Percentiles rank a stretch among this genome's conserved stretches.
Conservation (phyloP, 495 filamentous ascomycete genomes). For the Podospora tetraspora region DNA sequence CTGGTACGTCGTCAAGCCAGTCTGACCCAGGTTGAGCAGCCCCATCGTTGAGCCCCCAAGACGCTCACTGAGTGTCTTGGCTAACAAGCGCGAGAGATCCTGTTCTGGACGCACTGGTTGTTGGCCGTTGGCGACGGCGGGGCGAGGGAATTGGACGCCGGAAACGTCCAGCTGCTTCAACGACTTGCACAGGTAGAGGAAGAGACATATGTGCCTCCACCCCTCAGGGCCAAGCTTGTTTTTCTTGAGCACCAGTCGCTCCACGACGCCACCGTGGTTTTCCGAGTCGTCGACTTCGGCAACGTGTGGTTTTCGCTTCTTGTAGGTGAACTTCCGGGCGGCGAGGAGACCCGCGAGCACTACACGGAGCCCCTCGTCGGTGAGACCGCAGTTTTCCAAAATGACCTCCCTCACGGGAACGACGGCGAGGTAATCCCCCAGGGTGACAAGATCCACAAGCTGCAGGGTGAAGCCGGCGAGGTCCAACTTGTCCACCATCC, state of each 20-base stretch:
- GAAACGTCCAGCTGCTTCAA: conserved; percentile 83
- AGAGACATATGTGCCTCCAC: conserved; percentile 87
- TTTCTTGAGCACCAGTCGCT: conserved; percentile 85
- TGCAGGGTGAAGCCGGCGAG: conserved; percentile 79
- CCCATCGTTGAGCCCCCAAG: conserved; percentile 71
- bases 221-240: conserved; percentile 83
- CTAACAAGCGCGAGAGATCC: conserved; percentile 48
- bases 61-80: conserved; percentile 69
- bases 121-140: conserved; percentile 10
- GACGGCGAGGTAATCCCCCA: conserved; percentile 90
- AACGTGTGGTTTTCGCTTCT: conserved; percentile 38
- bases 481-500: conserved; percentile 74
- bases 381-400: conserved; percentile 79
- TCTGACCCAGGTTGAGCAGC: conserved; percentile 77
- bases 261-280: conserved; percentile 62
- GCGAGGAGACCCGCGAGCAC: conserved; percentile 83
- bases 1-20: conserved; percentile 62
- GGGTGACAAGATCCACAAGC: conserved; percentile 71
- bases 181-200: conserved; percentile 82
- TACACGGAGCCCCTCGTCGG: conserved; percentile 77
- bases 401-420: conserved; percentile 82
- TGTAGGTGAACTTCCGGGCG: conserved; percentile 59
- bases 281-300: conserved; percentile 29
- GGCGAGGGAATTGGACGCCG: conserved; percentile 71
- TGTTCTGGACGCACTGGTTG: conserved; percentile 15